These are phyloP conservation scores for Candida neerlandica DNA, from an alignment of 1,139 yeast species.

Conservation along the genomic window DNA sequence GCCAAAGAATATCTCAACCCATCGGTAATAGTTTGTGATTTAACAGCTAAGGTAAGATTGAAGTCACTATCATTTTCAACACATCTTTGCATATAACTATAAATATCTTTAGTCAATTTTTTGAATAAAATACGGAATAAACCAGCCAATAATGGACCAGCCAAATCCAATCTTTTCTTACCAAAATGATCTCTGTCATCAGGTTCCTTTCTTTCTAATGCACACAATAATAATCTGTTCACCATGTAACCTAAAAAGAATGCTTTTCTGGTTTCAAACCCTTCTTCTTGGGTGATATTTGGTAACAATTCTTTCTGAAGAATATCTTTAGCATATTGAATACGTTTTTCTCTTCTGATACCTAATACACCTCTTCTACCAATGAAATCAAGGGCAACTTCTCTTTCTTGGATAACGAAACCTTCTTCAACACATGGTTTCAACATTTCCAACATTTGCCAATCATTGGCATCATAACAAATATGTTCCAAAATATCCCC, in stretches of 20 bases:
- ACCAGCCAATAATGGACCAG: slow-evolving; percentile 95
- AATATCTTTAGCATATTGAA: slow-evolving; percentile 95
- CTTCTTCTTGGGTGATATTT: slow-evolving; percentile 96
- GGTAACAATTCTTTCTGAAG: slow-evolving; percentile 95
- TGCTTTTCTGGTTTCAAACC: slow-evolving; percentile 95
- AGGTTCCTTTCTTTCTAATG: slow-evolving; percentile 95
- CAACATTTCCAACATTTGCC: slow-evolving; percentile 99
- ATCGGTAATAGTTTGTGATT: slow-evolving; percentile 94
- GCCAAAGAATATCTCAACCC: slow-evolving; percentile 97
- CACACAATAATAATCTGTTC: slow-evolving; percentile 89
- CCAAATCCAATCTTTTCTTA: slow-evolving; percentile 94
- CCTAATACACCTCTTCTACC: slow-evolving; percentile 98
- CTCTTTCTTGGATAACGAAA: slow-evolving; percentile 95
- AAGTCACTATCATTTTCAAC: slow-evolving; percentile 97
- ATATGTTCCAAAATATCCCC: slow-evolving; percentile 98
- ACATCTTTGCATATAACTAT: slow-evolving; percentile 98
- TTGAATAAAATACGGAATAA: slow-evolving; percentile 92
- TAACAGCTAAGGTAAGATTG: slow-evolving; percentile 93
- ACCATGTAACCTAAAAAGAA: slow-evolving; percentile 98
- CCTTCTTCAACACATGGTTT: slow-evolving; percentile 99
- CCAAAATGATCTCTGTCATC: slow-evolving; percentile 99
- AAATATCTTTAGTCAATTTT: slow-evolving; percentile 91
- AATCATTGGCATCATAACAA: slow-evolving; percentile 95
- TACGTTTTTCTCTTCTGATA: slow-evolving; percentile 96
- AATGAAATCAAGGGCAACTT: slow-evolving; percentile 94